phyloP scores from a whole-genome alignment of 257 asterid species.

The Ehretia macrophylla region DNA sequence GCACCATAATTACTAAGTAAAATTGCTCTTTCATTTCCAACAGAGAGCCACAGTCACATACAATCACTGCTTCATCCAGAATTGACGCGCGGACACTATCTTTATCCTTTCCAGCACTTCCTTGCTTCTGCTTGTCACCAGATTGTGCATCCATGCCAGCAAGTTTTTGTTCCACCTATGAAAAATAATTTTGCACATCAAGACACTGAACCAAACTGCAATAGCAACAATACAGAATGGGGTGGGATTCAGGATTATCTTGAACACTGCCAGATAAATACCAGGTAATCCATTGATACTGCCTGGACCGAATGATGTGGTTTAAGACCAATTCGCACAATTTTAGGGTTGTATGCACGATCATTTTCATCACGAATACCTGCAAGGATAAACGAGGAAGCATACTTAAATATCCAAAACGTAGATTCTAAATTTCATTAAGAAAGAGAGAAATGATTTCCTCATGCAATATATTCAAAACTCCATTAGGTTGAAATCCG shows the following conservation, averaged over 20 bases:
- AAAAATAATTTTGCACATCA: constrained; percentile 9
- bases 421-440: background rate
- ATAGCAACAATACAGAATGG: background rate
- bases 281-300: constrained; percentile 96
- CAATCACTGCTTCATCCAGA: constrained; percentile 91
- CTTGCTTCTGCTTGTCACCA: constrained; percentile 91
- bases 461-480: background rate
- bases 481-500: background rate
- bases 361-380: constrained; percentile 93
- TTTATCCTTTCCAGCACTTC: constrained; percentile 62
- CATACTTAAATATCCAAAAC: constrained; percentile 7
- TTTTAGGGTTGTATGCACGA: constrained; percentile 79
- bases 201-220: constrained; percentile 1
- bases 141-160: constrained; percentile 59
- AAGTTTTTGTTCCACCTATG: constrained; percentile 87
- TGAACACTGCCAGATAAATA: constrained; percentile 26
- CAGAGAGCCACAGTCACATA: constrained; percentile 31
- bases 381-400: constrained; percentile 30
- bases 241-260: background rate
- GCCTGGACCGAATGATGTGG: constrained; percentile 90
- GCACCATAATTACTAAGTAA: constrained; percentile 21
- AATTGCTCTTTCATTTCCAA: constrained; percentile 5
- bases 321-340: constrained; percentile 91
- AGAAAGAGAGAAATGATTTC: background rate
- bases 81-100: constrained; percentile 85